These are phyloP conservation scores for Trichomonas tenax DNA, from an alignment of 208 protist species.

Conservation along the genomic window DNA sequence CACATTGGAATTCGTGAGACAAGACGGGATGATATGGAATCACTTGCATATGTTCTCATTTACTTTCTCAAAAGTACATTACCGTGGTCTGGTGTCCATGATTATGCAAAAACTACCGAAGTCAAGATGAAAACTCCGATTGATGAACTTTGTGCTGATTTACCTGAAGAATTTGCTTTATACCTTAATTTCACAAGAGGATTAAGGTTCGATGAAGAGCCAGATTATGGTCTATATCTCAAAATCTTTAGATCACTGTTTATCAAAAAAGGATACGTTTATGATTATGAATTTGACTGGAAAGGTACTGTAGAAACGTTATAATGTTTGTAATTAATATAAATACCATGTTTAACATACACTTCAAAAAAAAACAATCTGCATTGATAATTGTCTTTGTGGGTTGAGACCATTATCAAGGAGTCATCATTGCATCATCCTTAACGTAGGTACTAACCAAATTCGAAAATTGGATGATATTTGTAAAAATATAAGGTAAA, in stretches of 20 bases:
- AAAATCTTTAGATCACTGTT: slow-evolving; percentile 74
- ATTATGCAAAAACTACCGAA: slow-evolving; percentile 92
- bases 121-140: slow-evolving; percentile 83
- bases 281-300: slow-evolving; percentile 97
- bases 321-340: no score
- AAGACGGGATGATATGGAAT: slow-evolving; percentile 58
- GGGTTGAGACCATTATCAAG: no score
- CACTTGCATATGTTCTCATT: slow-evolving; percentile 91
- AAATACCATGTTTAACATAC: no score
- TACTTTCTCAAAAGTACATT: slow-evolving; percentile 93
- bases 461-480: no score
- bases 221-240: slow-evolving; percentile 67
- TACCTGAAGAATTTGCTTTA: slow-evolving; percentile 70
- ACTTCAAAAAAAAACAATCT: no score
- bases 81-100: slow-evolving; percentile 92
- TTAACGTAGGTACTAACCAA: no score
- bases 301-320: slow-evolving; percentile 27
- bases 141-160: slow-evolving; percentile 72
- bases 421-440: no score
- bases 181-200: slow-evolving; percentile 87
- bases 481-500: no score
- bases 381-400: no score
- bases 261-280: slow-evolving; percentile 77
- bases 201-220: slow-evolving; percentile 92
- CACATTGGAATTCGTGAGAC: slow-evolving; percentile 89